These are phyloP conservation scores for Candida michaelii DNA, from an alignment of 805 yeast genomes.

Conservation along the genomic window DNA sequence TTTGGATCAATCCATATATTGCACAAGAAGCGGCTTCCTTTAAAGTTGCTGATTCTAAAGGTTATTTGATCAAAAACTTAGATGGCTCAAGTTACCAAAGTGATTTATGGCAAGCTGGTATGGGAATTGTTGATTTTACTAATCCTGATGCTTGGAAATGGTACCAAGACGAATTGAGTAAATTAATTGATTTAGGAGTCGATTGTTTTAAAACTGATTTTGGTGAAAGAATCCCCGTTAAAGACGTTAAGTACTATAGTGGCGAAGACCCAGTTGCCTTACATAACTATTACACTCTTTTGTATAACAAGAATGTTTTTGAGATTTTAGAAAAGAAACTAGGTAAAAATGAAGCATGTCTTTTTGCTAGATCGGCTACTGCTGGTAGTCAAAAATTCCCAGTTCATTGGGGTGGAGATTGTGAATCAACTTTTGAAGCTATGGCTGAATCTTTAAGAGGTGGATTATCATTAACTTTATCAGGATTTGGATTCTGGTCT, in stretches of 20 bases:
- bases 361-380: conserved; percentile 39
- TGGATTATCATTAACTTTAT: conserved; percentile 29
- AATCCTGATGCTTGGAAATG: conserved; percentile 36
- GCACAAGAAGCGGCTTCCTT: conserved; percentile 35
- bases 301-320: conserved; percentile 34
- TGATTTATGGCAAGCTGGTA: conserved; percentile 41
- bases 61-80: conserved; percentile 27
- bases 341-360: conserved; percentile 33
- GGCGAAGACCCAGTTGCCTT: conserved; percentile 32
- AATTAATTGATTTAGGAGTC: conserved; percentile 32
- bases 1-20: conserved; percentile 39
- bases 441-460: conserved; percentile 40
- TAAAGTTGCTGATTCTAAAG: conserved; percentile 28
- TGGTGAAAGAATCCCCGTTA: conserved; percentile 37
- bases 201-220: conserved; percentile 40
- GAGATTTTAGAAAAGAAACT: conserved; percentile 28
- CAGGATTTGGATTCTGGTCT: conserved; percentile 39
- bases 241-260: conserved; percentile 25
- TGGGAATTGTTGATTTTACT: conserved; percentile 39
- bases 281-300: conserved; percentile 36
- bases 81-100: conserved; percentile 34
- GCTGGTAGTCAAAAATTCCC: conserved; percentile 38
- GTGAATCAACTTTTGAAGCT: conserved; percentile 37
- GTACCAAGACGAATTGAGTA: conserved; percentile 26
- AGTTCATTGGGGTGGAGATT: conserved; percentile 45